Base-by-base conservation (phyloP, 2,329 filamentous ascomycete genomes). In the Venturia asperata region DNA sequence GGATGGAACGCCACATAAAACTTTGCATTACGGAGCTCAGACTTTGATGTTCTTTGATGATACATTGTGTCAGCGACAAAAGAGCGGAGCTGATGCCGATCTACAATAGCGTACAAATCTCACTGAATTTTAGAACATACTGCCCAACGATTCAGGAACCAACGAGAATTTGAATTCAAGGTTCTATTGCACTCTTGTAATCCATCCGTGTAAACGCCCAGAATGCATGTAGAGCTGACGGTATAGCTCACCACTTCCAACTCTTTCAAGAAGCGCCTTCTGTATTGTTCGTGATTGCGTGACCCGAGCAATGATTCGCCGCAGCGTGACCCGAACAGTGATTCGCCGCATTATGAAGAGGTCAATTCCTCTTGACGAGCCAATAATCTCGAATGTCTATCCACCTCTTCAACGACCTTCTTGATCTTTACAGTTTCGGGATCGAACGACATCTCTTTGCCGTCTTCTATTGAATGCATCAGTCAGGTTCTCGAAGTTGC, bases 391-490 rank as follows among this genome's bases (percentile, higher is more conserved):
- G 92, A 96, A 79, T 97, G 91, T 72, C 94, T 83, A 75, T 97
- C 90, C 56, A 96, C 87, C 77, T 97, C 92, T 75, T 92, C 90
- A 66, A 93, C 83, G 24, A 97, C 85, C 72, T 92, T 89, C 74
- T 90, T 90, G 74, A 97, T 92, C 70, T 87, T 89, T 78, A 92
- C 81, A 76, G 88, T 89, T 70, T 90, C 87, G 69, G 91, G 83
- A 74, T 96, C 87, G 47, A 97, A 83, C 42, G 86, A 85, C 80
- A 97, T 85, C 72, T 95, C 88, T 79, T 93, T 96, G 71, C 94
- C 94, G 74, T 97, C 94, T 82, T 96, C 91, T 95, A 74, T 65
- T 56, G 42, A 30, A 49, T 30, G 21, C 30, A 68, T 74, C 67
- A 74, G 71, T 65, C 37, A 65, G 11, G 27, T 24, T 1, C 41